Conservation (phyloP, 2,329 filamentous ascomycete genomes). For the Botrytis byssoidea region DNA sequence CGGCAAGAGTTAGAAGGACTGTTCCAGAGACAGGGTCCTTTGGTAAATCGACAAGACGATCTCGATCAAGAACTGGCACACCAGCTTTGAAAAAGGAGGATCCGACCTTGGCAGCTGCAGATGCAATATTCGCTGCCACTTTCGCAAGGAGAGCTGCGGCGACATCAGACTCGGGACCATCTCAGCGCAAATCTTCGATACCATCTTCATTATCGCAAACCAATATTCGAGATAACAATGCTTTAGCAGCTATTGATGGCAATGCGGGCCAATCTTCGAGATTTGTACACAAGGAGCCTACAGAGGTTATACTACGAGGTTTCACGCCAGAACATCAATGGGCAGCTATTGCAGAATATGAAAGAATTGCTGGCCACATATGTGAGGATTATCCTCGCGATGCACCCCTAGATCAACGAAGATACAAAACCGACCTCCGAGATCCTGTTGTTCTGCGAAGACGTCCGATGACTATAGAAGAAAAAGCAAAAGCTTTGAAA, state of each 20-base stretch:
- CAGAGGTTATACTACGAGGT: constrained; percentile 83
- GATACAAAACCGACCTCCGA: constrained; percentile 72
- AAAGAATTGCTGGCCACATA: constrained; percentile 79
- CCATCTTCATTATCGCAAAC: constrained; percentile 38
- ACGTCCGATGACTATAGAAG: constrained; percentile 64
- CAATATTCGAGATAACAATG: constrained; percentile 40
- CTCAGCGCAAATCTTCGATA: constrained; percentile 38
- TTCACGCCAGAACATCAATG: constrained; percentile 72
- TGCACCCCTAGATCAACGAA: constrained; percentile 67
- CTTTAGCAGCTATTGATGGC: constrained; percentile 33
- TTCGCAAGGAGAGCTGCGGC: constrained; percentile 45
- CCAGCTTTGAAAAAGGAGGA: constrained; percentile 53
- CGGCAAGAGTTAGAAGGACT: constrained; percentile 51
- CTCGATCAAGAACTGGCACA: constrained; percentile 60
- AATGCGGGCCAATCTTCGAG: constrained; percentile 31
- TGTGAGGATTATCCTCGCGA: constrained; percentile 92
- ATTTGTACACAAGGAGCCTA: constrained; percentile 52
- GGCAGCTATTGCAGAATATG: constrained; percentile 85
- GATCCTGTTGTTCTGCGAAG: constrained; percentile 69
- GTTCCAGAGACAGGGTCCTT: constrained; percentile 64
- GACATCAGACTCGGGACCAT: constrained; percentile 36
- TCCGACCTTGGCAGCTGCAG: constrained; percentile 59
- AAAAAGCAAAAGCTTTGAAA: constrained; percentile 75
- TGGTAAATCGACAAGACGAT: constrained; percentile 64
- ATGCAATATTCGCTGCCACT: constrained; percentile 61